Base-by-base conservation (phyloP, 2,329 filamentous ascomycete genomes). In the Aschersonia sp. region DNA sequence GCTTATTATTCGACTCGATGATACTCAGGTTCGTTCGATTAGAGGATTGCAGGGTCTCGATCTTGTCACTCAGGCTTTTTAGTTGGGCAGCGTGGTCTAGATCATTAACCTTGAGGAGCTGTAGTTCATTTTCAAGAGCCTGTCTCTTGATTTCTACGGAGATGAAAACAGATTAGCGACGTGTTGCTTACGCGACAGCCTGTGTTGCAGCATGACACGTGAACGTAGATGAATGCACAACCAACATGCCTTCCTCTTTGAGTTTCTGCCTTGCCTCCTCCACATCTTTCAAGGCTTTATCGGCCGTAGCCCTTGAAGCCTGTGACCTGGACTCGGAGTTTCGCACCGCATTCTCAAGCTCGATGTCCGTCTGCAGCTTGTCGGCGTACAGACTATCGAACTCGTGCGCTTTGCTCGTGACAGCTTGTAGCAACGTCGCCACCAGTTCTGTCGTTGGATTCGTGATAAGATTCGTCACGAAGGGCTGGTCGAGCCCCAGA, bases 1-100 rank as follows among this genome's bases (percentile, higher is more conserved):
- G 85, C 7, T 80, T 80, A 48, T 85, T 87, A 66, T 96, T 96
- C 20, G 87, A 84, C 59, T 97, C 91, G 52, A 97, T 82, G 35
- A 96, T 80, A 42, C 85, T 82, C 4, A 97, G 69, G 10, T 89
- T 91, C 53, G 96, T 91, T 52, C 92, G 84, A 61, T 95, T 97
- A 5, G 91, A 92, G 0, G 86, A 82, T 65, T 98, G 89, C 3
- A 98, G 78, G 0, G 87, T 85, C 45, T 83, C 72, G 57, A 98
- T 88, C 56, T 91, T 89, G 50, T 85, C 80, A 57, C 85, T 83
- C 10, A 98, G 74, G 2, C 80, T 78, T 57, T 85, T 82, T 50
- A 86, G 76, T 58, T 89, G 84, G 31, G 83, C 81, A 50, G 84
- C 79, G 2, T 87, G 84, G 51, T 81, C 82, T 1, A 82, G 81